phyloP scores from a whole-genome alignment of 2,329 filamentous ascomycete species.

The Penicillium sp. region DNA sequence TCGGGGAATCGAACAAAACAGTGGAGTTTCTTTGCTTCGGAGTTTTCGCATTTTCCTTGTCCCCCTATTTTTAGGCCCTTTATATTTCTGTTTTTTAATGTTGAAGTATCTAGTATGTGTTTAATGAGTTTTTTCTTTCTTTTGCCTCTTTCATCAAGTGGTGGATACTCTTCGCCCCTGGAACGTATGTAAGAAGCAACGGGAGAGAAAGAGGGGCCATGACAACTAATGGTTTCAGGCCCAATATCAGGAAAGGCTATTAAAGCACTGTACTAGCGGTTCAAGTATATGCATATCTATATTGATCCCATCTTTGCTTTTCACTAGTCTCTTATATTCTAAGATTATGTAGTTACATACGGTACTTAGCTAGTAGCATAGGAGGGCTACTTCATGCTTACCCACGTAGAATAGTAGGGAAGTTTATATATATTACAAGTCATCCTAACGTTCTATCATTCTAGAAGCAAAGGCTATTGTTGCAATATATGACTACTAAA shows the following conservation, averaged over 20 bases:
- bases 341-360: too few relatives aligned
- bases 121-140: not conserved
- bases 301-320: too few relatives aligned
- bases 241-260: not conserved
- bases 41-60: not conserved
- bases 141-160: not conserved
- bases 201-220: not conserved
- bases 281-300: too few relatives aligned
- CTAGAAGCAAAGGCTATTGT: too few relatives aligned
- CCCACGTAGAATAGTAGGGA: too few relatives aligned
- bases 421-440: too few relatives aligned
- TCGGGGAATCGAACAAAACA: conserved; percentile 4
- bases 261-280: not conserved
- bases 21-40: conserved; percentile 2
- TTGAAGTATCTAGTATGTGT: not conserved
- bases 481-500: too few relatives aligned
- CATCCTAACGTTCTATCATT: too few relatives aligned
- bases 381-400: too few relatives aligned
- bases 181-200: not conserved
- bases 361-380: too few relatives aligned
- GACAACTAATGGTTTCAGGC: not conserved
- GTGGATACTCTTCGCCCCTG: not conserved
- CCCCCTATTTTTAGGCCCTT: not conserved
- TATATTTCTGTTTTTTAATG: not conserved
- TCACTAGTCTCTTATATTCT: too few relatives aligned